phyloP scores from a whole-genome alignment of 75 land plant species.

The Pinus taeda region DNA sequence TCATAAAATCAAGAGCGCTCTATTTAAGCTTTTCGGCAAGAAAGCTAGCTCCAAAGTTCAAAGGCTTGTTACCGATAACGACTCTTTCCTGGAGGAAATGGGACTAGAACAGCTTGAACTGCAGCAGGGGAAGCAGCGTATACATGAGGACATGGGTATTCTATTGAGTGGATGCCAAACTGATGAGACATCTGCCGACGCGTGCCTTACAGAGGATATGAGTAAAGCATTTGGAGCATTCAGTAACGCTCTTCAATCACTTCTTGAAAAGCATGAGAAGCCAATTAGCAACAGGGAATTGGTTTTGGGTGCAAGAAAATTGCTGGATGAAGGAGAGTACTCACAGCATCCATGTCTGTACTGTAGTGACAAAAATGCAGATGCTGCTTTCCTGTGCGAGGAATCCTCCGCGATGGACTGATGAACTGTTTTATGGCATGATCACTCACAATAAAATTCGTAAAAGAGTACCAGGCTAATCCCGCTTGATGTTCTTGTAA shows the following conservation, averaged over 20 bases:
- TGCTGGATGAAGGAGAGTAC: constrained; percentile 54
- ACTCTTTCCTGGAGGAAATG: too few relatives aligned
- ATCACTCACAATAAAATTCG: too few relatives aligned
- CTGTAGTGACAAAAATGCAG: constrained; percentile 61
- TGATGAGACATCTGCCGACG: constrained; percentile 88
- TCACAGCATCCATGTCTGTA: constrained; percentile 88
- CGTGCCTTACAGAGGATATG: constrained; percentile 50
- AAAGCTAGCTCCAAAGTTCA: constrained; percentile 1
- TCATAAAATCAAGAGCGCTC: not conserved
- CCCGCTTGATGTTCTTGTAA: too few relatives aligned
- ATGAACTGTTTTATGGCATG: too few relatives aligned
- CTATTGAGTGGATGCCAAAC: constrained; percentile 91
- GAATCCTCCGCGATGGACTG: too few relatives aligned
- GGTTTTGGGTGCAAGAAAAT: constrained; percentile 45
- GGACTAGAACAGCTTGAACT: too few relatives aligned
- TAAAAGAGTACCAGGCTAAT: too few relatives aligned
- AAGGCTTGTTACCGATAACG: too few relatives aligned
- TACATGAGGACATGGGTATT: constrained; percentile 58
- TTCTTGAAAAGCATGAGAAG: constrained; percentile 35
- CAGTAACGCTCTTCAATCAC: constrained; percentile 81
- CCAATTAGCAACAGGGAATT: constrained; percentile 56
- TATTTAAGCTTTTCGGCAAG: not conserved
- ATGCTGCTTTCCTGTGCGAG: constrained; percentile 46
- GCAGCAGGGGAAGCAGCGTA: too few relatives aligned
- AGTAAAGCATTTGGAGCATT: constrained; percentile 72